phyloP scores from a whole-genome alignment of 768 basidiomycete genomes.

The Clavulina sp. region DNA sequence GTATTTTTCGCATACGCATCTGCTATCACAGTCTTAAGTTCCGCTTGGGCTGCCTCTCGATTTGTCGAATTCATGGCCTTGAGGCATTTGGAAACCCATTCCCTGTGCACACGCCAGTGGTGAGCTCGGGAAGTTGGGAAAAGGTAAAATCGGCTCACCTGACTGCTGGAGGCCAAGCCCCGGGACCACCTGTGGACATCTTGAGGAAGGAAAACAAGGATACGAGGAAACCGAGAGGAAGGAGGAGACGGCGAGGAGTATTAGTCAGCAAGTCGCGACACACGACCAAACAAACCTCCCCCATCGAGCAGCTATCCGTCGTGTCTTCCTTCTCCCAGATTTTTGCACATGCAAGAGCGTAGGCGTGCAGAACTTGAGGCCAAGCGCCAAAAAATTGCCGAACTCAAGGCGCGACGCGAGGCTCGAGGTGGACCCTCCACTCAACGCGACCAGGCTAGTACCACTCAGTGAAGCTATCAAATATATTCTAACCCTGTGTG shows the following conservation, averaged over 20 bases:
- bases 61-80: slow-evolving; percentile 82
- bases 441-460: too few relatives aligned
- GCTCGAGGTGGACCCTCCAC: slow-evolving; percentile 29
- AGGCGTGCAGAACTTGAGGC: slow-evolving; percentile 79
- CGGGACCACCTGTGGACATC: background rate
- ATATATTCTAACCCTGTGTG: too few relatives aligned
- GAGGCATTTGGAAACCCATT: slow-evolving; percentile 89
- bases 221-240: too few relatives aligned
- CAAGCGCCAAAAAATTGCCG: slow-evolving; percentile 74
- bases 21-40: slow-evolving; percentile 94
- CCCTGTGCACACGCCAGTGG: slow-evolving; percentile 28
- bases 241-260: too few relatives aligned
- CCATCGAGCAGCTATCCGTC: background rate
- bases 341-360: slow-evolving; percentile 35
- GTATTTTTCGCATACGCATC: slow-evolving; percentile 71
- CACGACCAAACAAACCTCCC: too few relatives aligned
- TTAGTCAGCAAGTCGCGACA: too few relatives aligned
- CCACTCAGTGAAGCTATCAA: too few relatives aligned
- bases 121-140: background rate
- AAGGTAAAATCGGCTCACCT: background rate
- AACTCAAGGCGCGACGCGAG: slow-evolving; percentile 60
- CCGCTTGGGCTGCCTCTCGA: slow-evolving; percentile 73
- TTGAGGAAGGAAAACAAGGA: background rate
- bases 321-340: background rate
- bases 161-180: background rate